Evolutionary conservation across 2,329 filamentous ascomycete species (phyloP).

Genomic region (Xylariaceae sp.): DNA sequence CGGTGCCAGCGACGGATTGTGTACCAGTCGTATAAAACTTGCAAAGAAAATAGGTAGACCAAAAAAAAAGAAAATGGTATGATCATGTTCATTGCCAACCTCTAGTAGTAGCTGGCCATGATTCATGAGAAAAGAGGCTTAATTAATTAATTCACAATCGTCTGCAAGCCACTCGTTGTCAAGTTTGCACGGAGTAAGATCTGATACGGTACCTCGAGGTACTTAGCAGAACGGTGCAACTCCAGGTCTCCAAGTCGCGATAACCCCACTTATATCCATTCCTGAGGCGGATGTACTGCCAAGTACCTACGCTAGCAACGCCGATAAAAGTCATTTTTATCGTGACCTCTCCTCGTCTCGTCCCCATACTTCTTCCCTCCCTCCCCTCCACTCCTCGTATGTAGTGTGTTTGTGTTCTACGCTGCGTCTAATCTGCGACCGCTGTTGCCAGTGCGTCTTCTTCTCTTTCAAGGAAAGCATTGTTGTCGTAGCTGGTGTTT

Average conservation of each 20-base stretch:
- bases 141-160: no score
- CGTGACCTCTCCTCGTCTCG: not conserved
- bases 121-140: no score
- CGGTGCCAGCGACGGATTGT: not conserved
- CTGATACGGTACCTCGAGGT: not conserved
- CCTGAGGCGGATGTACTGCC: not conserved
- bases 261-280: not conserved
- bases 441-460: conserved; percentile 11
- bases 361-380: not conserved
- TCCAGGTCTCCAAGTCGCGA: no score
- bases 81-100: no score
- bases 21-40: not conserved
- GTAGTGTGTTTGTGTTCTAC: not conserved
- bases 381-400: not conserved
- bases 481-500: conserved; percentile 12
- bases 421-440: conserved; percentile 2
- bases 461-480: conserved; percentile 11
- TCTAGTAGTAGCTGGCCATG: no score
- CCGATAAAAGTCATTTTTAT: not conserved
- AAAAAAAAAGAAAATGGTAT: not conserved
- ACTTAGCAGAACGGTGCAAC: not conserved
- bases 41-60: not conserved
- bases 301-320: not conserved
- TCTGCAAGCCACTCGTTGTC: no score
- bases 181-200: not conserved